Evolutionary conservation across 805 yeast species (phyloP), one percentile per base, ranked within the genome.

Genomic region (Lipomyces sp.): DNA sequence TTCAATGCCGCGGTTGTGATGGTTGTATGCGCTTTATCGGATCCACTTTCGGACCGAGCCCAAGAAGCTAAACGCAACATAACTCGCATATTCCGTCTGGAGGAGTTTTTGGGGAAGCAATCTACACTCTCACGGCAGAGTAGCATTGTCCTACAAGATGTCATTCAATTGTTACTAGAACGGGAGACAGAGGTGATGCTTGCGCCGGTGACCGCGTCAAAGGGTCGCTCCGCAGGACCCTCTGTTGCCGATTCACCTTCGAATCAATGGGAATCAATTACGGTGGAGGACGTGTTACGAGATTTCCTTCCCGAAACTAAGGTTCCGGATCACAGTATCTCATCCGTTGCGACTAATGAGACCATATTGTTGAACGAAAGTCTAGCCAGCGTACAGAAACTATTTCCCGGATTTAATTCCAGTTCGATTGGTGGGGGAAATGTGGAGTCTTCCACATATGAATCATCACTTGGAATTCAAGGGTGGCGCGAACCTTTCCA

Each of bases 51-150:
- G 4, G 53, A 50, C 24, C 53, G 32, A 10, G 53, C 53, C n/a
- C 53, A 50, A 50, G 53, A 50, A 32, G 53, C 53, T 8, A 50
- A 50, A 50, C 53, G 53, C n/a, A 50, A 50, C 53, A 50, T 50
- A 18, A 50, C 53, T 10, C 53, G 53, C 24, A 50, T 50, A 2
- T 50, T 50, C 24, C 53, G 53, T 0, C 30, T 50, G 30, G 53
- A 50, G 24, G 53, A 50, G 53, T 50, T 50, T 50, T 32, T 50
- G 6, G 53, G 53, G 5, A 50, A 50, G 6, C 53, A 50, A n/a
- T 50, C 53, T 6, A 50, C 53, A 15, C 24, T 50, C 13, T 50
- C 53, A 50, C 18, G 53, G 53, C 53, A 50, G 53, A 50, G 53
- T 32, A 50, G 53, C 24, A 50, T 50, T n/a, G 53, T 50, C 53